Evolutionary conservation across 768 basidiomycete species (phyloP).

Genomic region (Hygrophorus russula): DNA sequence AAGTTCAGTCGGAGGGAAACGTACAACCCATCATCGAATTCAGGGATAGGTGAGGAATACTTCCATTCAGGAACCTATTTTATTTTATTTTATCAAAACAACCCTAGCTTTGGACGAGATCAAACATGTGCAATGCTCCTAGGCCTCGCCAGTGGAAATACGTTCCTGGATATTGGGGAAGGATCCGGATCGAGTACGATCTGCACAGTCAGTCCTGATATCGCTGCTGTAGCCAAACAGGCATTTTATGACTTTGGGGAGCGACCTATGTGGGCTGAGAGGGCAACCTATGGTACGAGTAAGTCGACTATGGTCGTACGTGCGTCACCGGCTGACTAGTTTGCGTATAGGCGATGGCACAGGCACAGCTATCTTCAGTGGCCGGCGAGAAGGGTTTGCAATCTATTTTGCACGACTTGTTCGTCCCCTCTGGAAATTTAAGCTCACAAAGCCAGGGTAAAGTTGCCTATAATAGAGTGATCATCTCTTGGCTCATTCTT

Average conservation of each 20-base stretch:
- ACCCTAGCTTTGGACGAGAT: slow-evolving; percentile 73
- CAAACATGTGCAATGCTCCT: slow-evolving; percentile 90
- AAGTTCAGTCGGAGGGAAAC: slow-evolving; percentile 65
- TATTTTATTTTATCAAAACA: slow-evolving; percentile 5
- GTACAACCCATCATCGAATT: slow-evolving; percentile 76
- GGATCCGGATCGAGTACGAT: slow-evolving; percentile 32
- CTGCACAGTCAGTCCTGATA: slow-evolving; percentile 44
- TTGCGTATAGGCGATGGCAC: slow-evolving; percentile 43
- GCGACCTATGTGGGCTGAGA: slow-evolving; percentile 71
- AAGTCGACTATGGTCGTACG: slow-evolving; percentile 12
- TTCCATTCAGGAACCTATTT: background rate
- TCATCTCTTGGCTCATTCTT: slow-evolving; percentile 3
- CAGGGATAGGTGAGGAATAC: slow-evolving; percentile 49
- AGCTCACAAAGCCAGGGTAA: slow-evolving; percentile 57
- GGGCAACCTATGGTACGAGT: slow-evolving; percentile 71
- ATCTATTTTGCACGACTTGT: slow-evolving; percentile 80
- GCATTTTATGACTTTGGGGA: slow-evolving; percentile 82
- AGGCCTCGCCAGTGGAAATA: slow-evolving; percentile 76
- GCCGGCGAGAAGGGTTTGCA: slow-evolving; percentile 80
- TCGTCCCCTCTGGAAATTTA: slow-evolving; percentile 79
- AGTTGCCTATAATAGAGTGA: slow-evolving; percentile 11
- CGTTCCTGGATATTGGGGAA: slow-evolving; percentile 48
- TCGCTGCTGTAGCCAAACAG: slow-evolving; percentile 67
- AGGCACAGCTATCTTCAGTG: slow-evolving; percentile 72
- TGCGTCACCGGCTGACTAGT: slow-evolving; percentile 1